Conservation (phyloP, 2,329 filamentous ascomycete species). For the Botryotinia convoluta region DNA sequence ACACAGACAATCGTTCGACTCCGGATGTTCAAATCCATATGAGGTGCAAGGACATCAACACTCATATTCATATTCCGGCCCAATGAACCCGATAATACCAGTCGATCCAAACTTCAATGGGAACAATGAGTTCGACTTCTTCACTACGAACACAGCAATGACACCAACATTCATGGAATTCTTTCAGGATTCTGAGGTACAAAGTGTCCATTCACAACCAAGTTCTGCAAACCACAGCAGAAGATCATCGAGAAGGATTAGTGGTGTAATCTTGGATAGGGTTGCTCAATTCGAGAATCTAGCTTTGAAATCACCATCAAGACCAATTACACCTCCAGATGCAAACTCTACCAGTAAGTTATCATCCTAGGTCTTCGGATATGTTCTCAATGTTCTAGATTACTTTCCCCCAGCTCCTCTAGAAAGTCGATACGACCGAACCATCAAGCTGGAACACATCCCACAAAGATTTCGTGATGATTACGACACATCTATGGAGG, state of each 20-base stretch:
- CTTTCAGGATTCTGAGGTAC: conserved; percentile 31
- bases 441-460: conserved; percentile 35
- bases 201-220: conserved; percentile 25
- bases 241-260: conserved; percentile 48
- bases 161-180: conserved; percentile 38
- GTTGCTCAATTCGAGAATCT: conserved; percentile 59
- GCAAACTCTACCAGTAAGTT: conserved; percentile 59
- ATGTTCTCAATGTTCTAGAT: conserved; percentile 44
- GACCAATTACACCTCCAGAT: conserved; percentile 61
- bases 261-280: conserved; percentile 59
- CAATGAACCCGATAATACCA: conserved; percentile 44
- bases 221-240: conserved; percentile 32
- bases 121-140: conserved; percentile 37
- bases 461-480: conserved; percentile 56
- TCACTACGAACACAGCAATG: conserved; percentile 30
- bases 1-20: conserved; percentile 52
- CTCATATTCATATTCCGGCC: conserved; percentile 40
- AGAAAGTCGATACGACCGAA: conserved; percentile 56
- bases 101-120: conserved; percentile 40
- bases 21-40: conserved; percentile 42
- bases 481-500: conserved; percentile 65
- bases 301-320: conserved; percentile 43
- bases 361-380: background rate
- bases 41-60: conserved; percentile 25
- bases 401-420: conserved; percentile 67